Percentiles rank a stretch among this genome's conserved stretches.
phyloP scores from a whole-genome alignment of 2,329 filamentous ascomycete species.

The Venturia aucupariae region DNA sequence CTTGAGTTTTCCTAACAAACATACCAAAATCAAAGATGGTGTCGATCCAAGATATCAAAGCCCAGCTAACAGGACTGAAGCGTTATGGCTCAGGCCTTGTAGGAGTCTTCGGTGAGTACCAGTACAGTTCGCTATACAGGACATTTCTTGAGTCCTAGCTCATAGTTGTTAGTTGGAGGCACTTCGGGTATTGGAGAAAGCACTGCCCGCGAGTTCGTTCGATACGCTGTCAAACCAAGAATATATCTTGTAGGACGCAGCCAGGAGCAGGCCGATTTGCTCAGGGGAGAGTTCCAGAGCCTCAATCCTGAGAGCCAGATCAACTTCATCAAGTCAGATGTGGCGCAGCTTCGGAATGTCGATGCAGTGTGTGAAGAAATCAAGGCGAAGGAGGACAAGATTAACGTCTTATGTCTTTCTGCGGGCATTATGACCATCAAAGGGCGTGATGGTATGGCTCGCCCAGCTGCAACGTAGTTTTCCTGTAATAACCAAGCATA shows the following conservation, averaged over 20 bases:
- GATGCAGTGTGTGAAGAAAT: conserved; percentile 40
- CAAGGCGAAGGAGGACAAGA: conserved; percentile 37
- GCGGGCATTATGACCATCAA: conserved; percentile 38
- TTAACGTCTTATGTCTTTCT: conserved; percentile 49
- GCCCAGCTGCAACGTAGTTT: not conserved
- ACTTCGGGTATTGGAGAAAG: conserved; percentile 36
- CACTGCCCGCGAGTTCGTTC: conserved; percentile 35
- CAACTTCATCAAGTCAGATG: conserved; percentile 34
- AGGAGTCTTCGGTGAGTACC: conserved; percentile 22
- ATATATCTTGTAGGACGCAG: conserved; percentile 37
- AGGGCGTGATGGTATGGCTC: conserved; percentile 24
- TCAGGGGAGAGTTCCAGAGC: conserved; percentile 29
- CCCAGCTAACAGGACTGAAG: conserved; percentile 7
- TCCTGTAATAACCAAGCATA: not conserved
- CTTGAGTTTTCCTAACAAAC: not conserved
- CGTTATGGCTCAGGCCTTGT: conserved; percentile 21
- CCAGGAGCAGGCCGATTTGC: conserved; percentile 27
- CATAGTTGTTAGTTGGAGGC: conserved; percentile 26
- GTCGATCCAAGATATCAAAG: conserved; percentile 10
- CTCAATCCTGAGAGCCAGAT: conserved; percentile 30
- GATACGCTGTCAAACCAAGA: conserved; percentile 28
- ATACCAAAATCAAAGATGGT: conserved; percentile 12
- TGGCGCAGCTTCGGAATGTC: conserved; percentile 32
- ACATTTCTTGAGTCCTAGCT: not conserved
- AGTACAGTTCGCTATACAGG: not conserved